Evolutionary conservation across 495 filamentous ascomycete genomes (phyloP).

Genomic region (Hypoxylon fragiforme): DNA sequence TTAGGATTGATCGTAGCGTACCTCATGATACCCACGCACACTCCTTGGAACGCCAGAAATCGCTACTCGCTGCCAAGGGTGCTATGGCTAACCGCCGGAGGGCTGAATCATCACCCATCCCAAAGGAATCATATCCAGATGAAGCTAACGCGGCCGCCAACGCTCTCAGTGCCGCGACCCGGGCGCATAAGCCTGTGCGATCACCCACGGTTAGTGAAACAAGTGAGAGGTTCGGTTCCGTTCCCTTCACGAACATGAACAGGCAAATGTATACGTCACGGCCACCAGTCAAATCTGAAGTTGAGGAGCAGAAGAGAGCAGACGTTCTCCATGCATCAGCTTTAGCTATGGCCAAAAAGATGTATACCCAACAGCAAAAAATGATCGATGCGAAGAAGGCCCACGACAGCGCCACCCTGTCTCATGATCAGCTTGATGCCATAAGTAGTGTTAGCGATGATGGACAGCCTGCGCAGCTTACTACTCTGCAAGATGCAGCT

Average conservation of each 20-base stretch:
- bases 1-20: constrained; percentile 37
- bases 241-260: constrained; percentile 53
- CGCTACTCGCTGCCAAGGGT: constrained; percentile 71
- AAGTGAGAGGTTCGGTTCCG: constrained; percentile 43
- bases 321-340: constrained; percentile 79
- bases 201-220: constrained; percentile 33
- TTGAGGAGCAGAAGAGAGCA: constrained; percentile 70
- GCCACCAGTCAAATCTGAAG: constrained; percentile 70
- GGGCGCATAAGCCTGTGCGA: constrained; percentile 52
- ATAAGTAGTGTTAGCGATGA: constrained; percentile 40
- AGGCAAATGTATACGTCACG: constrained; percentile 74
- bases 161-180: constrained; percentile 68
- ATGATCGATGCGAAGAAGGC: constrained; percentile 52
- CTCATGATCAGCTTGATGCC: constrained; percentile 33
- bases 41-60: constrained; percentile 51
- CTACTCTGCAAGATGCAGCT: constrained; percentile 77
- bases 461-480: constrained; percentile 44
- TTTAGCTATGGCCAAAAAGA: constrained; percentile 82
- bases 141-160: constrained; percentile 61
- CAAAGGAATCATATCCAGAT: constrained; percentile 57
- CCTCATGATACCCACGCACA: constrained; percentile 16
- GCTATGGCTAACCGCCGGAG: constrained; percentile 69
- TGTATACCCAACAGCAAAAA: constrained; percentile 71
- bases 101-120: constrained; percentile 65
- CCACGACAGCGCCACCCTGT: constrained; percentile 34